These are phyloP conservation scores for Agrocybe chaxingu DNA, from an alignment of 768 basidiomycete genomes.

Conservation along the genomic window DNA sequence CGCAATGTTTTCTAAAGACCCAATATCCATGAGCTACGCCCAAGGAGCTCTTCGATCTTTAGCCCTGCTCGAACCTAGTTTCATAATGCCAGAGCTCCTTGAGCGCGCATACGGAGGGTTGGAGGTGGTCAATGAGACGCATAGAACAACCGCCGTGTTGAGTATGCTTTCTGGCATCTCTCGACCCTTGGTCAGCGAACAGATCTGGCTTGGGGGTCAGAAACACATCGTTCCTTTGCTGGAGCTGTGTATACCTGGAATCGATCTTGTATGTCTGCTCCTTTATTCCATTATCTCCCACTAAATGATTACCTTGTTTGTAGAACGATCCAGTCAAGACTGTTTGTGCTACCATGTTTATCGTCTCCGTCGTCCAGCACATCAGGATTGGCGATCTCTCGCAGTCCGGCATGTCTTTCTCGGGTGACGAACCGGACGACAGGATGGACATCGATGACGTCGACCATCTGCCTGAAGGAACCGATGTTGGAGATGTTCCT, in stretches of 20 bases:
- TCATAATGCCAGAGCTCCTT: conserved; percentile 88
- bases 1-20: conserved; percentile 88
- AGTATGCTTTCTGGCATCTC: conserved; percentile 79
- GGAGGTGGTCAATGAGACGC: conserved; percentile 94
- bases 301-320: neutral
- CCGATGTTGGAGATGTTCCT: conserved; percentile 37
- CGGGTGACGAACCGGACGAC: conserved; percentile 52
- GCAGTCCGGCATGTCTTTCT: conserved; percentile 52
- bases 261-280: conserved; percentile 65
- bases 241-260: conserved; percentile 87
- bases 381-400: conserved; percentile 79
- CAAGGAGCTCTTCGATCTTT: conserved; percentile 77
- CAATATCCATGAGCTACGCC: conserved; percentile 74
- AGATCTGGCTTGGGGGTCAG: conserved; percentile 80
- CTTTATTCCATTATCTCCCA: neutral
- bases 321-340: conserved; percentile 84
- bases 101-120: conserved; percentile 89
- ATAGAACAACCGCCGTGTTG: conserved; percentile 88
- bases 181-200: conserved; percentile 73
- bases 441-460: conserved; percentile 51
- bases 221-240: conserved; percentile 86
- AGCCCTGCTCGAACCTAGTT: conserved; percentile 74
- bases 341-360: conserved; percentile 76
- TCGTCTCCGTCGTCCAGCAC: conserved; percentile 67
- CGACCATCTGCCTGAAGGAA: conserved; percentile 50